Percentiles rank a stretch among this genome's conserved stretches.
Conservation (phyloP, 495 filamentous ascomycete species). For the Tuber indicum region DNA sequence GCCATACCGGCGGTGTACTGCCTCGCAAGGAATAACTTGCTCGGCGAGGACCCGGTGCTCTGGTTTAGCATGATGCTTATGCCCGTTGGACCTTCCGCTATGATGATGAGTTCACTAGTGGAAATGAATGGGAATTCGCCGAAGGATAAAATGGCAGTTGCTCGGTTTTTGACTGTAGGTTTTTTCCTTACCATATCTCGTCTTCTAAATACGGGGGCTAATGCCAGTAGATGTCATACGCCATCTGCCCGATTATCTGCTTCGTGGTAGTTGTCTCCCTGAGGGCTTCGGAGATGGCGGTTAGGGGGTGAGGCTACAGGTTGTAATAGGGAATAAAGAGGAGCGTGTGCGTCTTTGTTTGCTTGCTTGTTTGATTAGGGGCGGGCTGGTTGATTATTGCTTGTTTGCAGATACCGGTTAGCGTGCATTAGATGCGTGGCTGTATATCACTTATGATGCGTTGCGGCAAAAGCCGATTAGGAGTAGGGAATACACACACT, state of each 20-base stretch:
- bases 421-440: neutral
- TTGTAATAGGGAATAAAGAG: neutral
- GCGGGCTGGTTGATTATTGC: no score
- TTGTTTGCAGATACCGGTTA: neutral
- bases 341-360: neutral
- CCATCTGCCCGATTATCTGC: conserved; percentile 50
- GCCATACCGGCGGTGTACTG: conserved; percentile 57
- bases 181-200: neutral
- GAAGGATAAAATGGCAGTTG: conserved; percentile 61
- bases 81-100: conserved; percentile 64
- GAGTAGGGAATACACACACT: neutral
- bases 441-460: neutral
- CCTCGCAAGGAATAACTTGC: conserved; percentile 54
- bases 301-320: neutral
- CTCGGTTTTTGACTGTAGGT: conserved; percentile 61
- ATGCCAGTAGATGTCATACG: conserved; percentile 43
- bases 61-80: conserved; percentile 76
- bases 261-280: conserved; percentile 51
- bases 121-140: conserved; percentile 57
- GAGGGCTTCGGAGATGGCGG: conserved; percentile 47
- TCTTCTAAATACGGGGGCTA: neutral
- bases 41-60: conserved; percentile 61
- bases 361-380: neutral
- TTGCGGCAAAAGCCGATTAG: no score
- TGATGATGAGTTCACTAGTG: conserved; percentile 61